Conservation (phyloP, 176 grass and related monocot species). For the bread wheat (Triticum aestivum) region IWGSC_CS_RefSeq_v2.1 NC_057807.1:669257844-669258343, state of each 20-base stretch:
- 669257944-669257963: constrained; percentile 4
- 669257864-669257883: too few species aligned
- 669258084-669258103: constrained; percentile 37
- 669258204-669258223: constrained; percentile 7
- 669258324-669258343: not conserved
- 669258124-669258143: not conserved
- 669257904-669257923: too few species aligned
- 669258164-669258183: constrained; percentile 32
- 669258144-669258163: constrained; percentile 27
- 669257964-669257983: not conserved
- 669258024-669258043: not conserved
- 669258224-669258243: too few species aligned
- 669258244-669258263: too few species aligned
- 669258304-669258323: constrained; percentile 17
- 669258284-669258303: constrained; percentile 21
- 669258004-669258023: constrained; percentile 34
- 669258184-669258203: constrained; percentile 21
- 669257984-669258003: constrained; percentile 22
- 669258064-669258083: constrained; percentile 35
- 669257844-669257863: too few species aligned
- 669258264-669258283: not conserved
- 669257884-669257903: too few species aligned
- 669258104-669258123: constrained; percentile 2
- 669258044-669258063: constrained; percentile 39
- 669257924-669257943: not conserved